Percentiles rank a stretch among this genome's conserved stretches.
Conservation (phyloP, 2,329 filamentous ascomycete species). For the Exophiala calicioides region DNA sequence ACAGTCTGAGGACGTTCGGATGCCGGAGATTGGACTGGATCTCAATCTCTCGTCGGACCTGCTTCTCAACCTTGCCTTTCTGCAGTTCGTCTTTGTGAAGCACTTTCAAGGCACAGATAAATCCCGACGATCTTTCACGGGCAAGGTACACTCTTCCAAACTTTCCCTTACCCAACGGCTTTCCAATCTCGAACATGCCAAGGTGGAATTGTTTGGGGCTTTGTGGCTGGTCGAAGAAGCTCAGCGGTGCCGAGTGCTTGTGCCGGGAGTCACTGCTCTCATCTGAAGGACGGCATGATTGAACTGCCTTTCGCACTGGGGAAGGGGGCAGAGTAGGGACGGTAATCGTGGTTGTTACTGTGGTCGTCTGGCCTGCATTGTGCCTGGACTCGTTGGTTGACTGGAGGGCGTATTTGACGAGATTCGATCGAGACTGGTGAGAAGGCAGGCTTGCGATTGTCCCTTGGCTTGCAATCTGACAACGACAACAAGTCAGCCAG, state of each 20-base stretch:
- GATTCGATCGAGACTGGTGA: constrained; percentile 69
- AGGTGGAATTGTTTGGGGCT: constrained; percentile 69
- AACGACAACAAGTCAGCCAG: not conserved
- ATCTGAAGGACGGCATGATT: constrained; percentile 46
- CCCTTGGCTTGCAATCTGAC: constrained; percentile 16
- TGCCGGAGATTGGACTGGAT: constrained; percentile 86
- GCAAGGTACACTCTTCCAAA: constrained; percentile 85
- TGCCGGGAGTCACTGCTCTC: constrained; percentile 46
- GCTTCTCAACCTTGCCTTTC: constrained; percentile 80
- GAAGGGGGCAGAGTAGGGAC: constrained; percentile 48
- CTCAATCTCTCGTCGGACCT: constrained; percentile 83
- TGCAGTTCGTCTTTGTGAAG: constrained; percentile 81
- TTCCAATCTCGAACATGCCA: constrained; percentile 91
- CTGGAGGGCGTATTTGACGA: constrained; percentile 83
- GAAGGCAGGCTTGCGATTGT: constrained; percentile 39
- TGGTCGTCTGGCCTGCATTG: constrained; percentile 59
- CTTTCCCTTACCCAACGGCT: constrained; percentile 82
- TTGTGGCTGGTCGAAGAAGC: constrained; percentile 59
- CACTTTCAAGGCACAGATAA: constrained; percentile 84
- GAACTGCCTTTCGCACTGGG: constrained; percentile 54
- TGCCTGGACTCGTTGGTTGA: constrained; percentile 66
- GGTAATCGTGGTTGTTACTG: constrained; percentile 35
- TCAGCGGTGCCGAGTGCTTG: constrained; percentile 28
- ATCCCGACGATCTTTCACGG: constrained; percentile 74
- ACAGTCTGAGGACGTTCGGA: constrained; percentile 80